Conservation (phyloP, 176 grass and related monocot species). For the Otatea glauca region DNA sequence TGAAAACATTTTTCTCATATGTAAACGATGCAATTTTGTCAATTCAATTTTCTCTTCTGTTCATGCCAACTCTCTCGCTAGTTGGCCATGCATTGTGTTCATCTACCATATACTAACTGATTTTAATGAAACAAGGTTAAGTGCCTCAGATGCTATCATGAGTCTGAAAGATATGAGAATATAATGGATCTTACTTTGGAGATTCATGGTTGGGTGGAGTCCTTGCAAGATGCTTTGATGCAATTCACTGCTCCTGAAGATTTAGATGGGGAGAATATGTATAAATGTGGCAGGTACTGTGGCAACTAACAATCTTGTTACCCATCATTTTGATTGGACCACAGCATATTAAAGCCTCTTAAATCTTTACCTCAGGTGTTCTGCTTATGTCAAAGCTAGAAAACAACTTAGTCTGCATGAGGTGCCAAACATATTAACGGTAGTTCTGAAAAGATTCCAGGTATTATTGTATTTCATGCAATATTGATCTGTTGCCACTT, state of each 20-base stretch:
- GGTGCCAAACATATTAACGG: conserved; percentile 97
- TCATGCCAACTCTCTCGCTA: neutral
- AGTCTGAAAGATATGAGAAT: conserved; percentile 96
- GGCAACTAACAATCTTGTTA: conserved; percentile 2
- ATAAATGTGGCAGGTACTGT: conserved; percentile 94
- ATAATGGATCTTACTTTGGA: conserved; percentile 99
- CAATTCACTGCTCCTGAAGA: conserved; percentile 98
- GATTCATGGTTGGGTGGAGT: conserved; percentile 98
- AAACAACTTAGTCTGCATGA: conserved; percentile 94
- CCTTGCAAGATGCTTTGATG: conserved; percentile 96
- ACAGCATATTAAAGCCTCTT: conserved; percentile 36
- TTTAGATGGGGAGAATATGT: conserved; percentile 99
- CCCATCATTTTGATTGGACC: conserved; percentile 10
- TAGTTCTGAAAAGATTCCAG: conserved; percentile 99
- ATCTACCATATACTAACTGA: conserved; percentile 44
- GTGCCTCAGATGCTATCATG: conserved; percentile 92
- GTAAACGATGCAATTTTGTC: conserved; percentile 28
- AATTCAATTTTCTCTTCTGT: neutral
- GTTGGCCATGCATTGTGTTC: conserved; percentile 8
- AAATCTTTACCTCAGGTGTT: conserved; percentile 65
- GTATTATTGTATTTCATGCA: conserved; percentile 48
- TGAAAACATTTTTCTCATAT: neutral
- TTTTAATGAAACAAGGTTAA: conserved; percentile 77
- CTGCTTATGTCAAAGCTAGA: conserved; percentile 91
- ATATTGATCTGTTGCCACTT: conserved; percentile 28